Conservation (phyloP, 345 rosid species). For the Arabis hirsuta region DNA sequence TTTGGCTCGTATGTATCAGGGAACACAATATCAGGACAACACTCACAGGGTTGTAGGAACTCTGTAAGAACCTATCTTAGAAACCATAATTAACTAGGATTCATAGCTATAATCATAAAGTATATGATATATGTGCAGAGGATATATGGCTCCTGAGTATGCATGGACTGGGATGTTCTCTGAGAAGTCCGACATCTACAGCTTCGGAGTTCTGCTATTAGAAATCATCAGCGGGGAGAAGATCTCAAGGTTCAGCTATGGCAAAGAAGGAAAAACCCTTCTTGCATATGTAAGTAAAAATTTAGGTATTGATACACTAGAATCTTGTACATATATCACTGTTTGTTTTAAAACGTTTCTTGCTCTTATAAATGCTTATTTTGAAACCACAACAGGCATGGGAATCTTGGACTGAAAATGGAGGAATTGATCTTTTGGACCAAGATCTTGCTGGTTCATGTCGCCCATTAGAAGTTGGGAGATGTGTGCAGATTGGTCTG, state of each 20-base stretch:
- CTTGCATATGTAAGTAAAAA: constrained; percentile 32
- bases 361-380: background rate
- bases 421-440: constrained; percentile 33
- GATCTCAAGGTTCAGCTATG: constrained; percentile 35
- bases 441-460: constrained; percentile 15
- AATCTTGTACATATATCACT: background rate
- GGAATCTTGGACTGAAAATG: constrained; percentile 29
- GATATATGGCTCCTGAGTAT: constrained; percentile 59
- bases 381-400: constrained; percentile 25
- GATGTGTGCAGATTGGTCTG: constrained; percentile 35
- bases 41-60: constrained; percentile 39
- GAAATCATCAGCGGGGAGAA: constrained; percentile 32
- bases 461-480: constrained; percentile 16
- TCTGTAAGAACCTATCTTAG: constrained; percentile 2
- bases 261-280: constrained; percentile 20
- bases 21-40: constrained; percentile 24
- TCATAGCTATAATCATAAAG: background rate
- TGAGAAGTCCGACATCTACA: constrained; percentile 52
- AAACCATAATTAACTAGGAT: background rate
- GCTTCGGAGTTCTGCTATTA: constrained; percentile 50
- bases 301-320: background rate
- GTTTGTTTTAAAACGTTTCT: background rate
- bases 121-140: constrained; percentile 9
- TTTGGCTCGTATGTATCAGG: constrained; percentile 38
- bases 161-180: constrained; percentile 53